A percentile compares a stretch with the other conserved stretches of the same genome.
phyloP scores from a whole-genome alignment of 2,329 filamentous ascomycete genomes.

The Periconia macrospinosa region DNA sequence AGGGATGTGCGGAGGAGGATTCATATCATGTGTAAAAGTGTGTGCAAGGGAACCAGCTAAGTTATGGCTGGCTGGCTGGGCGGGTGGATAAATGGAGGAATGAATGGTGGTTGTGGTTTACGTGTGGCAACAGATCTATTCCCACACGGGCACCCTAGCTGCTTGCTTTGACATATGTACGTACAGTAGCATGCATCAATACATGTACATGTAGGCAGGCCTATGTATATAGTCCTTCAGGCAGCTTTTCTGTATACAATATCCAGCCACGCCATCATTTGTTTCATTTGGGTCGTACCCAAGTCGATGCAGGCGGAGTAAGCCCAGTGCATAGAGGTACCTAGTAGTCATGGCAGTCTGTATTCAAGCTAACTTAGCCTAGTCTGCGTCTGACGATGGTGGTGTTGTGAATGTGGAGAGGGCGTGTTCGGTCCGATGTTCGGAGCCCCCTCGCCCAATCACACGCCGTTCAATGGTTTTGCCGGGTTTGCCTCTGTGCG shows the following conservation, averaged over 20 bases:
- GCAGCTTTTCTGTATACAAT: no score
- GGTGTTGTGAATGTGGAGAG: neutral
- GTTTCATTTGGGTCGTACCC: neutral
- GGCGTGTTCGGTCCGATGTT: no score
- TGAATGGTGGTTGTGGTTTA: neutral
- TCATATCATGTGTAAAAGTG: conserved; percentile 7
- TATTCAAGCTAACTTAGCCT: no score
- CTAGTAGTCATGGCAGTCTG: no score
- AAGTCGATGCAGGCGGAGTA: no score
- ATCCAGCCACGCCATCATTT: neutral
- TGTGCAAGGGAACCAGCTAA: no score
- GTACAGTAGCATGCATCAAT: neutral
- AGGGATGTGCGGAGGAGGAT: conserved; percentile 10
- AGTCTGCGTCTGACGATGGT: neutral
- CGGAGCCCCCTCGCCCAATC: neutral
- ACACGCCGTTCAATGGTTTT: neutral
- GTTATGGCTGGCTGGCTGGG: neutral
- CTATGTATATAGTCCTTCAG: neutral
- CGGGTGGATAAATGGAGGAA: neutral
- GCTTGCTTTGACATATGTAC: no score
- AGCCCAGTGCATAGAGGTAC: no score
- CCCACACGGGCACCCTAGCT: no score
- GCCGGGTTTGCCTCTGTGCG: neutral
- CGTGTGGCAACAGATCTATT: no score
- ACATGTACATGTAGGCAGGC: no score